Percentiles rank a stretch among this genome's conserved stretches.
Conservation (phyloP, 108 stramenopile species). For the Conticribra weissflogii region DNA sequence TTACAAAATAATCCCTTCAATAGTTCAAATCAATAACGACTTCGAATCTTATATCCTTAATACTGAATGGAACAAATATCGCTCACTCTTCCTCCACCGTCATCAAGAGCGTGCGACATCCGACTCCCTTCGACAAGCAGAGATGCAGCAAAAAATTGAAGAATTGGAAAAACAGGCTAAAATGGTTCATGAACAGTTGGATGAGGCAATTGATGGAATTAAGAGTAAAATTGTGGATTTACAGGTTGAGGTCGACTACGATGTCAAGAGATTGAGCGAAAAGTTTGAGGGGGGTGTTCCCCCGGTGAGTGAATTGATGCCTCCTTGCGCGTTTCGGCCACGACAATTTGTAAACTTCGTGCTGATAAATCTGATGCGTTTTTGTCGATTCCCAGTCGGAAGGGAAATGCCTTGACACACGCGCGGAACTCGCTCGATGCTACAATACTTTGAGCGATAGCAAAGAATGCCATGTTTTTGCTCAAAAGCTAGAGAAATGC, state of each 20-base stretch:
- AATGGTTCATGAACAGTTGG: constrained; percentile 26
- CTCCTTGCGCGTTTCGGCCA: no score
- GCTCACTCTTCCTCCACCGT: constrained; percentile 20
- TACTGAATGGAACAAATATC: constrained; percentile 41
- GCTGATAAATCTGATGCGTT: no score
- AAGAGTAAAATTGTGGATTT: constrained; percentile 29
- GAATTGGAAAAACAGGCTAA: constrained; percentile 21
- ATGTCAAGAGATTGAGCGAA: constrained; percentile 30
- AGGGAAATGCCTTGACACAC: constrained; percentile 32
- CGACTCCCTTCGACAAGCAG: constrained; percentile 10
- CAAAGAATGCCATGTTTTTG: constrained; percentile 44
- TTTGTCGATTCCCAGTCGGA: constrained; percentile 4
- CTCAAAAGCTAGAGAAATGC: constrained; percentile 41
- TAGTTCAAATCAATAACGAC: constrained; percentile 43
- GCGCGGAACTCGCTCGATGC: constrained; percentile 35
- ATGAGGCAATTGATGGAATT: constrained; percentile 24
- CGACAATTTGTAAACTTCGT: no score
- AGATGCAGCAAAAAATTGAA: constrained; percentile 27
- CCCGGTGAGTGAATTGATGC: no score
- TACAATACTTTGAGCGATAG: constrained; percentile 36
- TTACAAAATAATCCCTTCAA: neutral
- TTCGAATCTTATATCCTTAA: constrained; percentile 41
- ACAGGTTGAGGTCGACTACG: constrained; percentile 24
- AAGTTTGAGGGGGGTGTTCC: constrained; percentile 26
- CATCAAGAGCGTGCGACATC: constrained; percentile 27